Evolutionary conservation across 148 eudicot genomes (phyloP), one percentile per base, ranked within the genome.

Genomic region (Euryodendron excelsum): DNA sequence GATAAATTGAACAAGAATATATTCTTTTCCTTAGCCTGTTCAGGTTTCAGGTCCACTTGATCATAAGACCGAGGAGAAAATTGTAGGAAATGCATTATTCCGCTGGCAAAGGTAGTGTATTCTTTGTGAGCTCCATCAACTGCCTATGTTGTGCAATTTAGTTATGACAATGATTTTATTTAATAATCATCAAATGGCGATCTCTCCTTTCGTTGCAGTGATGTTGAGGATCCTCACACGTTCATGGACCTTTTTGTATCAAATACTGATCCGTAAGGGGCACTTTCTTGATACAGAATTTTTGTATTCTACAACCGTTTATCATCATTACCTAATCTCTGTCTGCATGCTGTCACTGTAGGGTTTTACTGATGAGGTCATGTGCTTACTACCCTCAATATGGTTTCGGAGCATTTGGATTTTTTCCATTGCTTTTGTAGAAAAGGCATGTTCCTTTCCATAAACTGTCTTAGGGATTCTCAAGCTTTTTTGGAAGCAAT

Each of bases 381-480:
- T 89, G 97, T 80, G 94, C 94, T 34, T 93, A 86, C 84, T 89
- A 90, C 67, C 94, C 96, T 50, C 89, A 89, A 74, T 89, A 85
- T 80, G 96, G 97, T 44, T 27, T 93, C 75, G 99, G 99, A 81
- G 99, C 97, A 73, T 95, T 93, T 88, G 92, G 92, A 36, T 84
- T 90, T 78, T 85, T 91, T 77, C 97, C 99, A n/a, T 31, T 93
- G 53, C 87, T 93, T 86, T 69, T 83, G 47, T 91, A 87, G 86
- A 80, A 77, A 48, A 95, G 97, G 99, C 89, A 83, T 74, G 59
- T 56, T 64, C 48, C 67, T 55, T 53, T 21, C 48, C 1, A 45
- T 67, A 55, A 69, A 34, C 58, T 47, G 63, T 78, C 18, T 28
- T 23, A 15, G 28, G 60, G 39, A n/a, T 34, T 73, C 78, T 69